phyloP scores from a whole-genome alignment of 2,329 filamentous ascomycete species.

The Nemania sp. region DNA sequence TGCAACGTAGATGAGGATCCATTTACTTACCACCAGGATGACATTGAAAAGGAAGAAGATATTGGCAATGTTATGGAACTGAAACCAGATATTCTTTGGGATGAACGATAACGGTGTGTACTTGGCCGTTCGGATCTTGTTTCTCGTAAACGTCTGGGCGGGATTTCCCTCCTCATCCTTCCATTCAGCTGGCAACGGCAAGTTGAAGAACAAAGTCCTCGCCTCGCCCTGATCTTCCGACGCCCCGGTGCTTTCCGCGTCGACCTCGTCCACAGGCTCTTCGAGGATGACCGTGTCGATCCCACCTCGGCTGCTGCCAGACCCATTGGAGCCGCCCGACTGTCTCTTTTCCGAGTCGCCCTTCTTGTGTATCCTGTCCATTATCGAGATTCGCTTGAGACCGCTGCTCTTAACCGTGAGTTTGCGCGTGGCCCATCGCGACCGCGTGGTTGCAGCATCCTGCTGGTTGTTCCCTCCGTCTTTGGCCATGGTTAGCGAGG shows the following conservation, averaged over 20 bases:
- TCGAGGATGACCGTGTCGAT: conserved; percentile 37
- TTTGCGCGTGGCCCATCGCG: conserved; percentile 96
- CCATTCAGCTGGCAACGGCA: conserved; percentile 72
- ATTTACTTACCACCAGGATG: conserved; percentile 80
- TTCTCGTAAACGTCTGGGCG: conserved; percentile 71
- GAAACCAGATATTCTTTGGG: conserved; percentile 95
- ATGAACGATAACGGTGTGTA: conserved; percentile 95
- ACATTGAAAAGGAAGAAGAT: conserved; percentile 97
- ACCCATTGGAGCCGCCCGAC: conserved; percentile 35
- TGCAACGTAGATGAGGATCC: conserved; percentile 12
- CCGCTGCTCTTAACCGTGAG: conserved; percentile 73
- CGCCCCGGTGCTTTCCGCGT: conserved; percentile 42
- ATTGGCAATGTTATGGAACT: conserved; percentile 98
- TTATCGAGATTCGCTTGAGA: conserved; percentile 80
- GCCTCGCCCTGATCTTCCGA: conserved; percentile 47
- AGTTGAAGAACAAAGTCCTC: conserved; percentile 81
- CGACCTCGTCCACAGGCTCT: conserved; percentile 42
- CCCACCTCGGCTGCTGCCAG: conserved; percentile 39
- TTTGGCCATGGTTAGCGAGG: conserved; percentile 42
- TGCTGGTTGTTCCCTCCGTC: conserved; percentile 34
- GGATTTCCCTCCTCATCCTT: conserved; percentile 82
- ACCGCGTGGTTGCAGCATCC: conserved; percentile 68
- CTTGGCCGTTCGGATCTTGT: conserved; percentile 97
- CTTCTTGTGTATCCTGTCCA: conserved; percentile 71
- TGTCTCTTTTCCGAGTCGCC: conserved; percentile 71